Base-by-base conservation (phyloP, 805 yeast genomes). In the Tetrapisispora taiwanensis region DNA sequence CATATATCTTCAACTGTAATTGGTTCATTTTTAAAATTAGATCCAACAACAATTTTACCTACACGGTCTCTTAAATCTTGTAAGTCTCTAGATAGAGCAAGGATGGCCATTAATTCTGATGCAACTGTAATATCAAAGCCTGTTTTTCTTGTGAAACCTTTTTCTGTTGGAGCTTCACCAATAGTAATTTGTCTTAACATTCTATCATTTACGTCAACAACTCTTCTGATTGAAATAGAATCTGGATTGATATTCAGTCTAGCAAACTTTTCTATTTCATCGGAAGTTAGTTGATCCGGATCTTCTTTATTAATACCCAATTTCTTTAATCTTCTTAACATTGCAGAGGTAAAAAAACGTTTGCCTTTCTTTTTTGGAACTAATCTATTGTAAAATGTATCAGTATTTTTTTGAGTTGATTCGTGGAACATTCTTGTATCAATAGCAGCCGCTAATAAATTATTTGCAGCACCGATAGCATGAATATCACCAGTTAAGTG, bases 401-500 rank as follows among this genome's bases (percentile, higher is more conserved):
- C 73, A 60, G 85, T 87, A 49, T 75, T 65, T 63, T 81, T 83
- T 62, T 88, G 95, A 9, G 96, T 82, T 50, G 72, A 59, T 69
- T 90, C 97, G 64, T 90, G 97, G 77, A 90, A 90, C 78, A 89
- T 85, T 68, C 97, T 81, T 7, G 97, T 87, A 67, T 90, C 97
- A 49, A 90, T 81, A 28, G 97, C 97, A 41, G 97, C 97, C 48
- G 96, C 95, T 50, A 90, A 73, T 59, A 90, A 72, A 71, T 90
- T 90, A 55, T 86, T 89, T 30, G 97, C 97, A 47, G 88, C 88
- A 41, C 88, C 79, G 48, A 90, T 88, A 38, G 97, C 97, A 67
- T 90, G 97, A 53, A 90, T 90, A 64, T 90, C 98, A 62, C 97
- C 97, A 41, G 97, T 90, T 53, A 90, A 73, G 64, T 90, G 97